phyloP scores from a whole-genome alignment of 2,329 filamentous ascomycete genomes.

The Aspergillus brasiliensis region DNA sequence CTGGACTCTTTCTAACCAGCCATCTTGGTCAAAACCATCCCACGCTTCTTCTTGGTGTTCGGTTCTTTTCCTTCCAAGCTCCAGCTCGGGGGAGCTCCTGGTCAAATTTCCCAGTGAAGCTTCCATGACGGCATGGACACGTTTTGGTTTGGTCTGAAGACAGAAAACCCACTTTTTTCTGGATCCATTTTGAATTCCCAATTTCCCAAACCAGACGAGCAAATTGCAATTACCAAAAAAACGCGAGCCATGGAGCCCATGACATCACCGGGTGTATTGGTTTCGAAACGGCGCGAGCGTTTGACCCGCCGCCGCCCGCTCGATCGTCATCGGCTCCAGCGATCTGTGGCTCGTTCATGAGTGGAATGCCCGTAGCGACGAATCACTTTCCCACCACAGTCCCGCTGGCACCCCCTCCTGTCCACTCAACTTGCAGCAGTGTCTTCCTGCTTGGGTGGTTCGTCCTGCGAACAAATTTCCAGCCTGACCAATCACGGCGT shows the following conservation, averaged over 20 bases:
- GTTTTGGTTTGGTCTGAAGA: neutral
- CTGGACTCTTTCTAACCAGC: neutral
- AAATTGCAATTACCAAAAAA: too few relatives aligned
- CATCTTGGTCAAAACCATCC: too few relatives aligned
- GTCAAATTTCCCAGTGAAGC: neutral
- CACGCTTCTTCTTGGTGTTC: too few relatives aligned
- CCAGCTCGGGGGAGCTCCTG: neutral
- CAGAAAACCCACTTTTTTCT: neutral
- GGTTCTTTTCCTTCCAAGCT: neutral
- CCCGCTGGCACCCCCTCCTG: constrained; percentile 18
- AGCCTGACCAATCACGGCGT: neutral
- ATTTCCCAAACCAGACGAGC: too few relatives aligned
- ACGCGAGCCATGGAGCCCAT: constrained; percentile 13
- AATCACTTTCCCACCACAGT: neutral
- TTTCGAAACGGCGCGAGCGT: constrained; percentile 31
- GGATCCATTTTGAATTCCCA: too few relatives aligned
- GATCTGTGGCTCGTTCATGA: constrained; percentile 33
- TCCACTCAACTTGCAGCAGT: constrained; percentile 28
- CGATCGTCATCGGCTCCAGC: constrained; percentile 38
- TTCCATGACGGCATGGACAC: neutral
- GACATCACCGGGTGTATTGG: constrained; percentile 29
- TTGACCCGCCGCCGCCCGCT: constrained; percentile 27
- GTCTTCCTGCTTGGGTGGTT: neutral
- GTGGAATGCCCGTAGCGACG: constrained; percentile 4
- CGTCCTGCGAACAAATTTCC: constrained; percentile 5